phyloP scores from a whole-genome alignment of 2,329 filamentous ascomycete genomes.

The Aspergillus novofumigatus region DNA sequence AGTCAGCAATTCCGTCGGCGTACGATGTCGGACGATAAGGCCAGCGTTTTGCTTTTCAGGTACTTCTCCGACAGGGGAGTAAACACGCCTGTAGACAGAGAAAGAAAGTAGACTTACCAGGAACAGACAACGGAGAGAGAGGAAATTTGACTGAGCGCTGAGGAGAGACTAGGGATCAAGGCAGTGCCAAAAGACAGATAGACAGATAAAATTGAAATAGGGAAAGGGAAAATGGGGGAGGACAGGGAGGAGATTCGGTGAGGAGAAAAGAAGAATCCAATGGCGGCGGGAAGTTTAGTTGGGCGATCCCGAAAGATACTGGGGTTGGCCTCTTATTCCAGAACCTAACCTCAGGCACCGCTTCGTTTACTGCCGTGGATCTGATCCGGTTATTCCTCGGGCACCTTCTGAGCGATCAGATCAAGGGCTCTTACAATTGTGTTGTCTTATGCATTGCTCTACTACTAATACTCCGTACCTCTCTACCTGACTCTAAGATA shows the following conservation, averaged over 20 bases:
- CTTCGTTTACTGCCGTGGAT: neutral
- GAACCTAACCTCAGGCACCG: neutral
- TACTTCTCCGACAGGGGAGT: neutral
- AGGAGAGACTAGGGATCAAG: conserved; percentile 2
- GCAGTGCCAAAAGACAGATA: conserved; percentile 3
- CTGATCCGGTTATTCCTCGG: neutral
- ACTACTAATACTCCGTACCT: neutral
- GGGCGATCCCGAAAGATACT: neutral
- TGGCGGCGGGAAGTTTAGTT: conserved; percentile 3
- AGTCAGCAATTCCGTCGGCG: neutral
- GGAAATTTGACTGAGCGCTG: neutral
- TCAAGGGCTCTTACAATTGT: neutral
- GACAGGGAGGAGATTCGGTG: conserved; percentile 1
- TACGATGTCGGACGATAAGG: neutral
- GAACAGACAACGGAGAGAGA: neutral
- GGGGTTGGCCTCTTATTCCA: neutral
- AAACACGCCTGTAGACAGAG: neutral
- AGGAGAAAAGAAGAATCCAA: conserved; percentile 5
- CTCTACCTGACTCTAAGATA: neutral
- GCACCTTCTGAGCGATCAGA: neutral
- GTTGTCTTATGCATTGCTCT: neutral
- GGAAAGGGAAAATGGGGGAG: conserved; percentile 2
- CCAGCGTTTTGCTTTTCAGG: neutral
- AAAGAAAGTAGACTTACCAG: neutral
- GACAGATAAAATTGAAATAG: conserved; percentile 7